These are phyloP conservation scores for Colletotrichum sp. DNA, from an alignment of 2,329 filamentous ascomycete genomes.

Conservation along the genomic window DNA sequence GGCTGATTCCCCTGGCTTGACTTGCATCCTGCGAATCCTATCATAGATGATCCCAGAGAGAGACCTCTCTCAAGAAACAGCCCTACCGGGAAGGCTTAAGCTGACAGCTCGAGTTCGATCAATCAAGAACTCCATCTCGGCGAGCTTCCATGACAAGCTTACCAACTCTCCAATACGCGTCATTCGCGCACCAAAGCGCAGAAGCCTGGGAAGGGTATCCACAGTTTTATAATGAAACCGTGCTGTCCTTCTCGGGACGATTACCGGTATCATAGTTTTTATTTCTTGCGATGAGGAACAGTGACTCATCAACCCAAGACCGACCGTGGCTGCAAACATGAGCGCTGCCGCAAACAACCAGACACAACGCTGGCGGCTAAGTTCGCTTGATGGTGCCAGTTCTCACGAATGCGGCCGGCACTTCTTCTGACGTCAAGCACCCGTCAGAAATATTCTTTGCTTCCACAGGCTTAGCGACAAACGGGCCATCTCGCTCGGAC, in stretches of 20 bases:
- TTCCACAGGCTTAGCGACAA: constrained; percentile 2
- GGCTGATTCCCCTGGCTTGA: not conserved
- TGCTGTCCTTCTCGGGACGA: not conserved
- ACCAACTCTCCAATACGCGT: not conserved
- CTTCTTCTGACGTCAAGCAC: not conserved
- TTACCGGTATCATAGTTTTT: not conserved
- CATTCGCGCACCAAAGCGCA: not conserved
- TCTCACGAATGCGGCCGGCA: not conserved
- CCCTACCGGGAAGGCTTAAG: not conserved
- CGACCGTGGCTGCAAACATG: not conserved
- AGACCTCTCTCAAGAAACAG: not conserved
- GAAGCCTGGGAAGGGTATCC: not conserved
- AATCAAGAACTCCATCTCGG: not conserved
- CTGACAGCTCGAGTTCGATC: not conserved
- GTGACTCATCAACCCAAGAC: not conserved
- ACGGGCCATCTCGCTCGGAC: not conserved
- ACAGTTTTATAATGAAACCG: not conserved
- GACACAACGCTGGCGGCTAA: not conserved
- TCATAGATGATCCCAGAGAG: not conserved
- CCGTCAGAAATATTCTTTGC: not conserved
- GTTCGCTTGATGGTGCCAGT: not conserved
- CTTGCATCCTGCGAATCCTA: not conserved
- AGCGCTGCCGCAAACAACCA: not conserved
- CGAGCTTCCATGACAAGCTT: not conserved
- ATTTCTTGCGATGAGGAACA: not conserved